phyloP scores from a whole-genome alignment of 2,329 filamentous ascomycete genomes.

The Mariannaea sp. region DNA sequence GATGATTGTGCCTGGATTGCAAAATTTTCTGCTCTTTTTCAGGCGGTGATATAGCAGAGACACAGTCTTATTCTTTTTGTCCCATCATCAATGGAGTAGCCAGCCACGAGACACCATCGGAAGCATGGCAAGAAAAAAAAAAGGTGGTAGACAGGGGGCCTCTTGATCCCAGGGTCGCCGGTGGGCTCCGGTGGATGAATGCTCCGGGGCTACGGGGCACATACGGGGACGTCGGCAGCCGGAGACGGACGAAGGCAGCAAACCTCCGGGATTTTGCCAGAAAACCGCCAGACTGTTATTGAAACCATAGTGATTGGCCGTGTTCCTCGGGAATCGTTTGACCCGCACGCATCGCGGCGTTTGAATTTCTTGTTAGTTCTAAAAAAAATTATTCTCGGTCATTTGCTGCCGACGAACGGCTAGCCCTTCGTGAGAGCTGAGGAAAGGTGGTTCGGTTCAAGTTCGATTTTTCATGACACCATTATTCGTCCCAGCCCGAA shows the following conservation, averaged over 20 bases:
- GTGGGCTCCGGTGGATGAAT: constrained; percentile 27
- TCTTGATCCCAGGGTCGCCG: constrained; percentile 24
- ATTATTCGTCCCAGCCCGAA: constrained; percentile 21
- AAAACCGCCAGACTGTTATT: constrained; percentile 27
- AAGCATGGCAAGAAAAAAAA: constrained; percentile 9
- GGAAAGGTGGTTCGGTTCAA: constrained; percentile 9
- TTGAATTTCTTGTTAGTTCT: neutral
- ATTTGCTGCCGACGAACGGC: constrained; percentile 2
- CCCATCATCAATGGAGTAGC: constrained; percentile 10
- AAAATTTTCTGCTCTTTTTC: neutral
- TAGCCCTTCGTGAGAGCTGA: constrained; percentile 7
- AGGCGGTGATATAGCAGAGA: neutral
- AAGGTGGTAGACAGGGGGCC: constrained; percentile 34
- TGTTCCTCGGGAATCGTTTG: constrained; percentile 23
- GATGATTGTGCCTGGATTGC: neutral
- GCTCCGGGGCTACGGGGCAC: constrained; percentile 25
- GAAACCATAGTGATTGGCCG: constrained; percentile 11
- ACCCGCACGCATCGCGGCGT: constrained; percentile 20
- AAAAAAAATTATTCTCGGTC: neutral
- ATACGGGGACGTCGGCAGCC: constrained; percentile 14
- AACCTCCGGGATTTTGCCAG: constrained; percentile 23
- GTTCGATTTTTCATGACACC: constrained; percentile 13
- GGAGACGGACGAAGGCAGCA: constrained; percentile 22
- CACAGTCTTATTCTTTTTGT: neutral
- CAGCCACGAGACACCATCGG: constrained; percentile 12